phyloP scores from a whole-genome alignment of 2,329 filamentous ascomycete species.

The Venturia aucupariae region DNA sequence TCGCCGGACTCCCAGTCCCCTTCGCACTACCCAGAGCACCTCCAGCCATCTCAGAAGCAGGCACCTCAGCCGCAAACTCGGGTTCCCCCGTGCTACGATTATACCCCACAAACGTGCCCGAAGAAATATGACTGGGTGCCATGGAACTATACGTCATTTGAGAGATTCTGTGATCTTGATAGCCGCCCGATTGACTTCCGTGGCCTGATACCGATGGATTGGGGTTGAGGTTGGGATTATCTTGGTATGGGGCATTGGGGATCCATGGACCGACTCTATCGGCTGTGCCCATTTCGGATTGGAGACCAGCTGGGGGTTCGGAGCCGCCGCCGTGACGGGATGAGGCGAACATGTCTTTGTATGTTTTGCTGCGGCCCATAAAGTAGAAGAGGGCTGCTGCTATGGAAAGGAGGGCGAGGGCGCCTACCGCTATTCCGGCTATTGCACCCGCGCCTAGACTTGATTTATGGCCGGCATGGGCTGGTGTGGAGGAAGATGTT shows the following conservation, averaged over 20 bases:
- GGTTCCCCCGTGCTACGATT: conserved; percentile 16
- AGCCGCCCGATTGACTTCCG: not conserved
- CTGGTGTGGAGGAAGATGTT: conserved; percentile 11
- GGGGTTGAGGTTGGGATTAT: too few relatives aligned
- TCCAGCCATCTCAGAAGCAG: not conserved
- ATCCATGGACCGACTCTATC: conserved; percentile 2
- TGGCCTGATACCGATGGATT: not conserved
- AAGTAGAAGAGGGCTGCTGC: conserved; percentile 55
- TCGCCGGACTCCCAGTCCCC: not conserved
- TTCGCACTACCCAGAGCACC: not conserved
- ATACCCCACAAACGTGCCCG: conserved; percentile 16
- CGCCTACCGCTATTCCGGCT: conserved; percentile 52
- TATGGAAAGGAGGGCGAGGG: conserved; percentile 50
- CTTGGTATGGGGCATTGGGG: not conserved
- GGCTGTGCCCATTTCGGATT: not conserved
- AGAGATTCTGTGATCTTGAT: not conserved
- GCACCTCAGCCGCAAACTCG: conserved; percentile 15
- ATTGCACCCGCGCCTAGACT: conserved; percentile 49
- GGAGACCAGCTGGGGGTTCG: not conserved
- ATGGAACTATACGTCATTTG: conserved; percentile 3
- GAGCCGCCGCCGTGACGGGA: not conserved
- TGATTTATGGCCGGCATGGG: conserved; percentile 28
- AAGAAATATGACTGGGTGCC: not conserved
- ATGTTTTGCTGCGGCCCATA: conserved; percentile 39
- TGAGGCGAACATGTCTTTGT: conserved; percentile 16